Evolutionary conservation across 1,284 basidiomycete species (phyloP), one percentile per base, ranked within the genome.

Genomic region (Inonotus hispidus): DNA sequence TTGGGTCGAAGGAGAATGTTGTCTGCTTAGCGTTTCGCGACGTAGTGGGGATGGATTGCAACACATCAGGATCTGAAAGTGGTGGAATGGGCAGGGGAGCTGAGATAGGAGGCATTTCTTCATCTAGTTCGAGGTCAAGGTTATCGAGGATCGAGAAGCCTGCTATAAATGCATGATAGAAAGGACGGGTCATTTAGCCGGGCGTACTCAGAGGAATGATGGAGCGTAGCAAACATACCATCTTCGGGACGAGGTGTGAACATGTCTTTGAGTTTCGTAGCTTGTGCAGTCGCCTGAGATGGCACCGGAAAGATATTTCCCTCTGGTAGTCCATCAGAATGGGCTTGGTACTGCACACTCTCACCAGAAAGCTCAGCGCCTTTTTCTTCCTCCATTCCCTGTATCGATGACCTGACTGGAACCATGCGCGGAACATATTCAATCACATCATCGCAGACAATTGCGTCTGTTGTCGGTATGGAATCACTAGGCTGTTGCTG

Each of bases 61-160:
- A 63, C 50, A 53, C 41, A 45, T 46, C 54, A n/a, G 54, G 21
- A 21, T 35, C 45, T 11, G 53, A 41, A 29, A 64, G 27, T 41
- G 60, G 50, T 60, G 67, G 23, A 41, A 57, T 58, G 50, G 63
- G 45, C 45, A 54, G 61, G 54, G 66, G 64, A 19, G 58, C 45
- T 23, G 1, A 55, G 16, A 59, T 54, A 10, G 52, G 39, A 14
- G 73, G 69, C 13, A 75, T 59, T 35, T 85, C 83, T 49, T 72
- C 68, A 11, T 88, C 87, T 8, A 88, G 73, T 59, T 88, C 86
- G 32, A 88, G 75, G 59, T 83, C 81, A 45, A 88, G 79, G 62
- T 88, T 83, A 0, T 80, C 80, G 8, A 90, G 75, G 29, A 91
- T 76, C 11, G 88, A 90, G 72, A 90, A 91, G 7, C 75, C 74